Evolutionary conservation across 2,329 filamentous ascomycete genomes (phyloP), one percentile per base, ranked within the genome.

Genomic region (Achaetomium macrosporum): DNA sequence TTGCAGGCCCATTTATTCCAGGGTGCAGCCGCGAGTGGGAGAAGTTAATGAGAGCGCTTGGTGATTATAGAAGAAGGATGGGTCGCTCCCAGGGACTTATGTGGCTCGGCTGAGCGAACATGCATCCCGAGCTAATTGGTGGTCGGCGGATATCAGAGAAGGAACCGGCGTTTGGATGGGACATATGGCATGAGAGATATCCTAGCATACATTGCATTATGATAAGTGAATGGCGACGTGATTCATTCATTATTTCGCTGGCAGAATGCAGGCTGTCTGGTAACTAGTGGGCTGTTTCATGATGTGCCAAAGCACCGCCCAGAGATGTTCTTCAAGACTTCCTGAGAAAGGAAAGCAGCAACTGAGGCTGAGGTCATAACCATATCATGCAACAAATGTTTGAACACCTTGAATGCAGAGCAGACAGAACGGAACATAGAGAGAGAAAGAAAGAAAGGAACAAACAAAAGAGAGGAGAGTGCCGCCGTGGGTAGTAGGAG

Each of bases 181-280:
- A 20, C 9, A 15, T 8, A n/a, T 19, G 39, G 42, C n/a, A 47
- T 47, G 43, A 37, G 15, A 30, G 50, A 44, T 53, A 55, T 49
- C 43, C 37, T 46, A 16, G n/a, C 36, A 45, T 35, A 35, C 13
- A 25, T 49, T 37, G 51, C 42, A 46, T 51, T 36, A 31, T 19
- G 50, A 42, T 20, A 25, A 42, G 42, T 19, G 41, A 16, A 39
- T 9, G 13, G n/a, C 16, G 17, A 25, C 35, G 17, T 17, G 29
- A 16, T 44, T 35, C 25, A 25, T 25, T 25, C 25, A 25, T 7
- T 25, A 25, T 25, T 25, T 25, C 7, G 25, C 25, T 25, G 4
- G 25, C 25, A 25, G 25, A 25, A 25, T 25, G 25, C 25, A 25
- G 7, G 25, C 25, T 25, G 7, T 25, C 25, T 25, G 25, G 7